These are phyloP conservation scores for Lasiodiplodia sp. DNA, from an alignment of 2,329 filamentous ascomycete species.

Conservation along the genomic window DNA sequence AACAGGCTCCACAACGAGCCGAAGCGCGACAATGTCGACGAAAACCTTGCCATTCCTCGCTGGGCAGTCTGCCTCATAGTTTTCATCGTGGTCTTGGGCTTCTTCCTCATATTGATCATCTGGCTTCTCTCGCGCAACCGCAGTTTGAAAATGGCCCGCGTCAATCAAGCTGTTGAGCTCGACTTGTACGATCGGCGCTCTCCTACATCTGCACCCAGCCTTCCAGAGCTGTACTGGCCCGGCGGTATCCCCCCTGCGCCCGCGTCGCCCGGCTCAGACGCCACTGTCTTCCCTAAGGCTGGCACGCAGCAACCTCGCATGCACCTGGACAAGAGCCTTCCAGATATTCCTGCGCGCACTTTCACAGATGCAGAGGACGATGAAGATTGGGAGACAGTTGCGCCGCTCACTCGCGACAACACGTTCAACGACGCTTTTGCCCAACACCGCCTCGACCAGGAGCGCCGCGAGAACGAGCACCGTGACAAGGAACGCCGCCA, in stretches of 20 bases:
- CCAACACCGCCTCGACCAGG: slow-evolving; percentile 53
- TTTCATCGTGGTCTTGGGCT: background rate
- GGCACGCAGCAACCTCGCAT: background rate
- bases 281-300: background rate
- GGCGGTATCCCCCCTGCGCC: background rate
- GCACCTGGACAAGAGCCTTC: slow-evolving; percentile 3
- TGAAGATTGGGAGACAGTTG: slow-evolving; percentile 9
- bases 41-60: background rate
- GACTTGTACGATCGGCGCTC: background rate
- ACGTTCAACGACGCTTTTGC: slow-evolving; percentile 38
- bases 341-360: background rate
- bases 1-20: background rate
- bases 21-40: background rate
- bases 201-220: background rate
- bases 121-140: slow-evolving; percentile 14
- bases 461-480: background rate
- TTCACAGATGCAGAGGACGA: background rate
- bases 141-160: background rate
- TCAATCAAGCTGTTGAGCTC: slow-evolving; percentile 2
- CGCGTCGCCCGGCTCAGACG: background rate
- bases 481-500: slow-evolving; percentile 59
- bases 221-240: slow-evolving; percentile 15
- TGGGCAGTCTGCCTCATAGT: background rate
- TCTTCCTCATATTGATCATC: slow-evolving; percentile 6
- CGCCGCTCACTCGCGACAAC: background rate